phyloP scores from a whole-genome alignment of 352 stramenopile genomes.

The Pythium coloratum region DNA sequence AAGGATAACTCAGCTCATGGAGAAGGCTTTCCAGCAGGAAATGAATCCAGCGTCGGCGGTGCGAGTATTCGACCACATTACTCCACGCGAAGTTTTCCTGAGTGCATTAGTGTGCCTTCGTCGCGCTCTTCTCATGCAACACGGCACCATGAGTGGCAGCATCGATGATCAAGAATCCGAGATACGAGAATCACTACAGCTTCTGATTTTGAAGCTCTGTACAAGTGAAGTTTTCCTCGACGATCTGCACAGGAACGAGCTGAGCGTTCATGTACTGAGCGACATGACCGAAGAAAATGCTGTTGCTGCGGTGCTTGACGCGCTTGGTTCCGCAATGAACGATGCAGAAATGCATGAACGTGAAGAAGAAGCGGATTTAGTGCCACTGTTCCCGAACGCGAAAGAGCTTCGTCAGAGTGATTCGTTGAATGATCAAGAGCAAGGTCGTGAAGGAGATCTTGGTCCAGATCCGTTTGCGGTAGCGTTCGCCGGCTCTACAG shows the following conservation, averaged over 20 bases:
- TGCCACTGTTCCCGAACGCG: conserved; percentile 65
- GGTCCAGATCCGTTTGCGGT: conserved; percentile 25
- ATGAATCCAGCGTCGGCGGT: conserved; percentile 61
- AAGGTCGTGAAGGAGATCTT: conserved; percentile 9
- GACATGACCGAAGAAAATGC: conserved; percentile 58
- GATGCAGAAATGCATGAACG: conserved; percentile 71
- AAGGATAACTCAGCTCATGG: conserved; percentile 56
- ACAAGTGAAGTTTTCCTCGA: conserved; percentile 77
- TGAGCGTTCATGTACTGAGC: conserved; percentile 57
- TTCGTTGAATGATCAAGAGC: conserved; percentile 3
- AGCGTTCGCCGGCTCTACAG: conserved; percentile 23
- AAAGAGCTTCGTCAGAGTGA: conserved; percentile 45
- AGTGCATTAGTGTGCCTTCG: conserved; percentile 70
- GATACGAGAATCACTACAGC: conserved; percentile 37
- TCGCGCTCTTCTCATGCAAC: conserved; percentile 59
- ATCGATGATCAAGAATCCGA: conserved; percentile 23
- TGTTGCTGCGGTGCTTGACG: conserved; percentile 54
- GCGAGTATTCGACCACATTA: conserved; percentile 63
- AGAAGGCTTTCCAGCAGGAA: conserved; percentile 78
- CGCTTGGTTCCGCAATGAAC: conserved; percentile 61
- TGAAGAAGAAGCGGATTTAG: conserved; percentile 65
- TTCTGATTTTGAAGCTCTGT: conserved; percentile 65
- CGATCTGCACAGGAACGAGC: conserved; percentile 47
- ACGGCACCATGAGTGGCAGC: conserved; percentile 15
- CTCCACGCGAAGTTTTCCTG: conserved; percentile 78